Evolutionary conservation across 306 rosid genomes (phyloP).

Genomic region (Pterocarpus santalinus): DNA sequence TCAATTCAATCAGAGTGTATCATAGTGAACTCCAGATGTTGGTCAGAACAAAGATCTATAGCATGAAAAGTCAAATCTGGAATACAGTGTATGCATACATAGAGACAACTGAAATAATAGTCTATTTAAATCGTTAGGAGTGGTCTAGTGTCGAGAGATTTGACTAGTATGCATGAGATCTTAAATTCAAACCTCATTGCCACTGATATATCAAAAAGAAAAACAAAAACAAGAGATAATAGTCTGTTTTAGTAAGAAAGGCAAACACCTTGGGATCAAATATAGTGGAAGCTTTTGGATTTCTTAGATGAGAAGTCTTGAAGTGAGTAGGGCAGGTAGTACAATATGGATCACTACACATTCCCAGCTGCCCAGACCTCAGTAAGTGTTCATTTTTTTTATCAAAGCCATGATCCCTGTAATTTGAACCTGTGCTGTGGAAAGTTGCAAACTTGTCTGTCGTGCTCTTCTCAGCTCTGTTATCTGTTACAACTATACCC

Average conservation of each 20-base stretch:
- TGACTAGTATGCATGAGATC: too few relatives aligned
- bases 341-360: constrained; percentile 49
- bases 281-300: constrained; percentile 46
- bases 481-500: constrained; percentile 37
- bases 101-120: constrained; percentile 1
- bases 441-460: constrained; percentile 49
- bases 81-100: neutral
- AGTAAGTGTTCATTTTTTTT: constrained; percentile 64
- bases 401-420: constrained; percentile 48
- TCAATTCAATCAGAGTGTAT: constrained; percentile 8
- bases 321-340: constrained; percentile 76
- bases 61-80: neutral
- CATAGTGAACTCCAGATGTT: neutral
- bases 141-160: too few relatives aligned
- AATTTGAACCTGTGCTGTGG: constrained; percentile 30
- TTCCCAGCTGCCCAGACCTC: constrained; percentile 2
- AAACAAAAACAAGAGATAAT: neutral
- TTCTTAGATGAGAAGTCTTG: constrained; percentile 55
- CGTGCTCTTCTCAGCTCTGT: constrained; percentile 39
- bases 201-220: too few relatives aligned
- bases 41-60: constrained; percentile 8
- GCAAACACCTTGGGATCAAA: constrained; percentile 67
- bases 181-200: too few relatives aligned
- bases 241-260: too few relatives aligned
- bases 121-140: too few relatives aligned